These are phyloP conservation scores for Chenopodium formosanum DNA, from an alignment of 148 eudicot genomes.

Conservation along the genomic window DNA sequence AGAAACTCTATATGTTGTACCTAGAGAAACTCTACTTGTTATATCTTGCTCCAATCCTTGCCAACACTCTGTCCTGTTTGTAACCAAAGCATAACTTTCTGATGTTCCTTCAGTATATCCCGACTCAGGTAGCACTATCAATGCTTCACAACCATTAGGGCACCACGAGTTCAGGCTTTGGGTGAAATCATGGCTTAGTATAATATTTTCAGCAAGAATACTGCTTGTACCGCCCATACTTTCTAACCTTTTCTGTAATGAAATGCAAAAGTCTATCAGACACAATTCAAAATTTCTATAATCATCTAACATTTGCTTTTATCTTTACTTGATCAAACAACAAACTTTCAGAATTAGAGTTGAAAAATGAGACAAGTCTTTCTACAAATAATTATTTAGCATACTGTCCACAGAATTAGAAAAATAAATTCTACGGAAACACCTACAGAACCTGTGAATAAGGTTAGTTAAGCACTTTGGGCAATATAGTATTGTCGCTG, in stretches of 20 bases:
- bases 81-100: conserved; percentile 51
- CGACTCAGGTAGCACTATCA: conserved; percentile 44
- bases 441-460: too few species aligned
- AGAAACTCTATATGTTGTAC: conserved; percentile 51
- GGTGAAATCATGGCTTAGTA: conserved; percentile 79
- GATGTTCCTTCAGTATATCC: conserved; percentile 28
- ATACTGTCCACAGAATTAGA: too few species aligned
- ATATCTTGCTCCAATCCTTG: conserved; percentile 87
- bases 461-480: too few species aligned
- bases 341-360: not conserved
- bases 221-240: conserved; percentile 26
- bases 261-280: not conserved
- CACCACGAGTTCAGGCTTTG: conserved; percentile 71
- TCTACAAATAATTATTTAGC: too few species aligned
- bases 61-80: conserved; percentile 65
- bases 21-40: conserved; percentile 52
- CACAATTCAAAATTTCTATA: not conserved
- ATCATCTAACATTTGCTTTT: too few species aligned
- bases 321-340: not conserved
- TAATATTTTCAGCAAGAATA: conserved; percentile 38
- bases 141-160: conserved; percentile 65
- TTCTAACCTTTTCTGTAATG: conserved; percentile 41
- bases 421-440: too few species aligned
- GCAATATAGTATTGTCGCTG: too few species aligned
- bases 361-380: not conserved